Conservation (phyloP, 2,329 filamentous ascomycete species). For the Calonectria hawksworthii region DNA sequence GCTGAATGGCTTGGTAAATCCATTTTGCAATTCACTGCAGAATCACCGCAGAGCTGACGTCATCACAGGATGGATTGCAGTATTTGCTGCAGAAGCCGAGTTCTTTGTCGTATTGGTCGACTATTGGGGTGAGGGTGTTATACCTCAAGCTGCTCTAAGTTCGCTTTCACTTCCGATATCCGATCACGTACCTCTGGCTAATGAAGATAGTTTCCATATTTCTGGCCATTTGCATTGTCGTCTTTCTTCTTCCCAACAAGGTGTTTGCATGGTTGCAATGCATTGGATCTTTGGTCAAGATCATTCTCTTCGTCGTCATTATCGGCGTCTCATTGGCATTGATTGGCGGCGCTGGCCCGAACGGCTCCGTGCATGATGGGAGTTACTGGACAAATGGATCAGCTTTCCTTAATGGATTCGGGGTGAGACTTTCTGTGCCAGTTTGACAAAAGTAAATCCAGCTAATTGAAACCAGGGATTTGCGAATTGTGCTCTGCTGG, state of each 20-base stretch:
- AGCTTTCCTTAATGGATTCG: constrained; percentile 22
- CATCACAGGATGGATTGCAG: constrained; percentile 17
- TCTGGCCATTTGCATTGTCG: constrained; percentile 9
- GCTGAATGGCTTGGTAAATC: constrained; percentile 24
- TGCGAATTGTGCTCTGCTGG: constrained; percentile 35
- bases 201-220: constrained; percentile 18
- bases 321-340: constrained; percentile 16
- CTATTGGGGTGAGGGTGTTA: constrained; percentile 11
- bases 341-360: constrained; percentile 19
- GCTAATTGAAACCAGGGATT: constrained; percentile 32
- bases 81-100: constrained; percentile 23
- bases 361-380: constrained; percentile 13
- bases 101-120: constrained; percentile 23
- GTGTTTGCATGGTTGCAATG: constrained; percentile 23
- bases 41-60: not conserved
- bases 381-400: constrained; percentile 8
- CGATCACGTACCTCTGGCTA: not conserved
- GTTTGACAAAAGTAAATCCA: not conserved
- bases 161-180: not conserved
- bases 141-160: constrained; percentile 20
- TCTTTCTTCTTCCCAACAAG: constrained; percentile 21
- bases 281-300: constrained; percentile 23
- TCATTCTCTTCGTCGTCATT: constrained; percentile 21
- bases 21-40: not conserved
- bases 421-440: not conserved